phyloP scores from a whole-genome alignment of 2,329 filamentous ascomycete species.

The Coniochaeta ligniaria region DNA sequence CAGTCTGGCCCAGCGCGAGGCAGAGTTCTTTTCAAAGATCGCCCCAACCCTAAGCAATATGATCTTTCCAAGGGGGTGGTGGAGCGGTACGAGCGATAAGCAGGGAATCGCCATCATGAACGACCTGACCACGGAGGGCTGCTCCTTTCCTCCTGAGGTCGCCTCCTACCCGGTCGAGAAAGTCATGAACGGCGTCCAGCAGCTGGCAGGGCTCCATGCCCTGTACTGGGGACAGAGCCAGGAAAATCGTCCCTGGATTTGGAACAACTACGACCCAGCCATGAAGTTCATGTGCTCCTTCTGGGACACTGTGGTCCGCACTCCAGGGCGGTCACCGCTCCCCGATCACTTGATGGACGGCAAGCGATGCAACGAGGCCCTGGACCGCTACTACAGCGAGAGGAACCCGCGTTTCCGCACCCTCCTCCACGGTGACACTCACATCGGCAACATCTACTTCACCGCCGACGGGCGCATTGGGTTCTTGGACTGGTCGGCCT shows the following conservation, averaged over 20 bases:
- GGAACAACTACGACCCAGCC: slow-evolving; percentile 29
- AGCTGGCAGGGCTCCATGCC: slow-evolving; percentile 32
- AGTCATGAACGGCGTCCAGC: slow-evolving; percentile 26
- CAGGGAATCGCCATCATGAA: slow-evolving; percentile 31
- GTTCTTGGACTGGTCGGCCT: slow-evolving; percentile 34
- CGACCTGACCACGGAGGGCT: slow-evolving; percentile 23
- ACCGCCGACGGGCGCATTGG: slow-evolving; percentile 23
- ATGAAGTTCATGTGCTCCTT: slow-evolving; percentile 23
- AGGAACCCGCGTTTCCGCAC: slow-evolving; percentile 30
- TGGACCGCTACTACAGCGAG: slow-evolving; percentile 26
- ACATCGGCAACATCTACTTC: slow-evolving; percentile 36
- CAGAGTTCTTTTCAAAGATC: slow-evolving; percentile 27
- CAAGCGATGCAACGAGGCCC: slow-evolving; percentile 22
- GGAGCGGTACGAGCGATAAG: slow-evolving; percentile 22
- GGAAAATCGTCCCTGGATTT: slow-evolving; percentile 23
- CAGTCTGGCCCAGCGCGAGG: slow-evolving; percentile 24
- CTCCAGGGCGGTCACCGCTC: slow-evolving; percentile 20
- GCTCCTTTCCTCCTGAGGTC: slow-evolving; percentile 25
- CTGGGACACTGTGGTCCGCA: slow-evolving; percentile 22
- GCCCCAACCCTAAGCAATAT: slow-evolving; percentile 23
- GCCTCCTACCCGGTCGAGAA: slow-evolving; percentile 21
- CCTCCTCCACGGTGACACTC: slow-evolving; percentile 34
- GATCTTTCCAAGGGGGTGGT: slow-evolving; percentile 27
- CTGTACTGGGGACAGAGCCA: slow-evolving; percentile 26
- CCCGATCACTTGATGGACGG: slow-evolving; percentile 29